phyloP scores from a whole-genome alignment of 371 early-diverging fungal species.

The Zopfochytrium polystomum region DNA sequence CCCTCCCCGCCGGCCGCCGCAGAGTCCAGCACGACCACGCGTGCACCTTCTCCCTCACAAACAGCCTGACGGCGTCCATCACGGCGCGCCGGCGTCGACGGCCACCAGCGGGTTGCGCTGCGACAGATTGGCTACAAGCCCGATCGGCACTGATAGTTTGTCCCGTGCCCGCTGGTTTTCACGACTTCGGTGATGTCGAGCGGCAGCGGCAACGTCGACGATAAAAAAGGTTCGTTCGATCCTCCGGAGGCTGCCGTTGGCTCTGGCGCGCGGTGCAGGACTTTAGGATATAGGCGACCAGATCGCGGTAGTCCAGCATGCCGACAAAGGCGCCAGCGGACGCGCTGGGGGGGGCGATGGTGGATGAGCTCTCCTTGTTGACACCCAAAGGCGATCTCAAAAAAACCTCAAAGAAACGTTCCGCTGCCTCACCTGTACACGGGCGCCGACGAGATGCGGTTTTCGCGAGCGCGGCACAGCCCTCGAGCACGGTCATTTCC shows the following conservation, averaged over 20 bases:
- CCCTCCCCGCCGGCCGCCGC: conserved; percentile 13
- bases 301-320: conserved; percentile 47
- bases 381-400: no score
- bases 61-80: conserved; percentile 28
- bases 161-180: conserved; percentile 31
- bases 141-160: conserved; percentile 41
- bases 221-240: no score
- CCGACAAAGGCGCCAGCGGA: conserved; percentile 41
- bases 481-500: no score
- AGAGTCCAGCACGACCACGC: conserved; percentile 36
- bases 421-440: no score
- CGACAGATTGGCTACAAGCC: conserved; percentile 40
- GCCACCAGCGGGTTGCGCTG: conserved; percentile 37
- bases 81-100: conserved; percentile 32
- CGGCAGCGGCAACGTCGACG: no score
- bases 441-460: no score
- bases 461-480: no score
- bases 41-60: conserved; percentile 23
- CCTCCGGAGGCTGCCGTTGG: conserved; percentile 20
- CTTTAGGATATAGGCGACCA: conserved; percentile 43
- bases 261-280: conserved; percentile 37
- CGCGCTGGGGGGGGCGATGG: no score
- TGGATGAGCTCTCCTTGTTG: no score
- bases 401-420: no score
- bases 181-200: conserved; percentile 44